Percentiles rank a stretch among this genome's conserved stretches.
Evolutionary conservation across 495 filamentous ascomycete species (phyloP).

Genomic region (Xylaria curta): DNA sequence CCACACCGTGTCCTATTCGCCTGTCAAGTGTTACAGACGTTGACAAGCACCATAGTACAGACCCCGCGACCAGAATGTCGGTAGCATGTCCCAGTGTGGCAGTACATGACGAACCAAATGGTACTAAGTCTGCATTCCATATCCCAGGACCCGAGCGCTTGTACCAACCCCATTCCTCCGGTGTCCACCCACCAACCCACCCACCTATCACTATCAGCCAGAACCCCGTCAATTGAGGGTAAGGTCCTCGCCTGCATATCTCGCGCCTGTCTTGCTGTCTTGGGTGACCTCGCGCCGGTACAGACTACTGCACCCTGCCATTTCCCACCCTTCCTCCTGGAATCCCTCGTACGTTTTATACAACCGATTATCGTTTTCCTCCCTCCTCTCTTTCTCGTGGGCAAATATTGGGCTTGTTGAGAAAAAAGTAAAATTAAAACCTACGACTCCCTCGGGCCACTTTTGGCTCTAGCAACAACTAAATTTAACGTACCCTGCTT

Average conservation of each 20-base stretch:
- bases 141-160: conserved; percentile 21
- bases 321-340: conserved; percentile 29
- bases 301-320: conserved; percentile 27
- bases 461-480: not conserved
- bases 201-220: conserved; percentile 14
- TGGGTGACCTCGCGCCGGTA: conserved; percentile 25
- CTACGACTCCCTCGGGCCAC: not conserved
- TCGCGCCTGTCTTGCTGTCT: conserved; percentile 25
- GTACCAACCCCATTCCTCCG: conserved; percentile 23
- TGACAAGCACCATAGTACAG: conserved; percentile 21
- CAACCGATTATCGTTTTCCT: conserved; percentile 8
- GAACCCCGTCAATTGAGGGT: conserved; percentile 20
- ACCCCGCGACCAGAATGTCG: conserved; percentile 32
- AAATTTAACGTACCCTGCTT: not conserved
- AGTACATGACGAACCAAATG: conserved; percentile 9
- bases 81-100: conserved; percentile 25
- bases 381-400: conserved; percentile 1
- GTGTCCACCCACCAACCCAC: conserved; percentile 15
- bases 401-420: not conserved
- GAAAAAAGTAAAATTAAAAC: not conserved
- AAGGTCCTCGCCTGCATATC: conserved; percentile 16
- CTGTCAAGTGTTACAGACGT: conserved; percentile 19
- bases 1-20: conserved; percentile 1
- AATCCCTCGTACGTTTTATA: conserved; percentile 20
- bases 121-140: conserved; percentile 7